Evolutionary conservation across 2,329 filamentous ascomycete species (phyloP), one percentile per base, ranked within the genome.

Genomic region (Diplocarpon mali): DNA sequence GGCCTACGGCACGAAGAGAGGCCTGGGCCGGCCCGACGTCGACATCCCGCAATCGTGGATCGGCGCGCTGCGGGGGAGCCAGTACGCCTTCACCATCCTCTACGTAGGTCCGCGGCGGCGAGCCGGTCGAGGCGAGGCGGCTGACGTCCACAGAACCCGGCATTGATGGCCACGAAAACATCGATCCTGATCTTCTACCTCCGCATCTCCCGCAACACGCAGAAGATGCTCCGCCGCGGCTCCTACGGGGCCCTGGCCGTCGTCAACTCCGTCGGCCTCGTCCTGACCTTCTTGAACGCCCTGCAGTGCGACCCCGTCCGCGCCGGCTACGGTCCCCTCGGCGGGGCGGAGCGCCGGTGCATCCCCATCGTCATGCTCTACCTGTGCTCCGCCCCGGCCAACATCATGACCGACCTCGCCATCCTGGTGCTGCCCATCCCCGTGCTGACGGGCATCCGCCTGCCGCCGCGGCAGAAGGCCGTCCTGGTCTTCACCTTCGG

Each of bases 111-210:
- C 24, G 13, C 31, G 20, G 7, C 8, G 12, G n/a, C n/a, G n/a
- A n/a, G n/a, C n/a, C n/a, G n/a, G n/a, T n/a, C 24, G 13, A 35
- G 20, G 7, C 8, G 12, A n/a, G 7, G 20, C 9, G 28, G 43
- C 35, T 56, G 38, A 57, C 44, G 20, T 2, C 13, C 30, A n/a
- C 57, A 89, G 80, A 93, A 95, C 60, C 88, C 88, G 11, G 83
- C 85, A 3, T 70, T 95, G 45, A 93, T 94, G 85, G 80, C 83
- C 2, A 87, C 86, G 40, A 95, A 95, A 66, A 88, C 85, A 0
- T 93, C 87, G n/a, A 85, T 95, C 56, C 71, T 95, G 46, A 73
- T 92, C 42, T 95, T 95, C 64, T 95, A 93, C 65, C 71, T 95
- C 40, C 81, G 83, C 34, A 71, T 95, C 38, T 85, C 86, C 20